These are phyloP conservation scores for Arctium lappa DNA, from an alignment of 129 eudicot genomes.

Conservation along the genomic window DNA sequence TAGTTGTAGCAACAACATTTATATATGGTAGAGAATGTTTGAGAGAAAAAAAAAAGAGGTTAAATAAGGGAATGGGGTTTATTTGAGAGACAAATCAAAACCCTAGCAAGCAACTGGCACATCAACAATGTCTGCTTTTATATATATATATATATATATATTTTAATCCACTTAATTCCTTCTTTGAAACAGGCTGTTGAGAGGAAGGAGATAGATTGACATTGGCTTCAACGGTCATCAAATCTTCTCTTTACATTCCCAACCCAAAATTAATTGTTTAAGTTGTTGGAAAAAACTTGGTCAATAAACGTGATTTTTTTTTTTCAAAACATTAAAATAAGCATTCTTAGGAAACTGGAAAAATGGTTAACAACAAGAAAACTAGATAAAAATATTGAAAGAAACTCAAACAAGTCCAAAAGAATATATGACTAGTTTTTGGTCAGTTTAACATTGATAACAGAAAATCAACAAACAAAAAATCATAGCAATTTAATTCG, in stretches of 20 bases:
- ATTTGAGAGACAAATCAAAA: slow-evolving; percentile 10
- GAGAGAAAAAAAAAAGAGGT: not conserved
- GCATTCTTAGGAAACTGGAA: not conserved
- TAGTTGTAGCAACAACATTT: slow-evolving; percentile 6
- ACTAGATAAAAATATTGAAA: not conserved
- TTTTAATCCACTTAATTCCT: not conserved
- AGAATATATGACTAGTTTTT: not conserved
- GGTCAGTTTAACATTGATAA: too few relatives aligned
- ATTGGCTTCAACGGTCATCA: slow-evolving; percentile 5
- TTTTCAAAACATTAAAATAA: too few relatives aligned
- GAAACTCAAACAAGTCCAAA: not conserved
- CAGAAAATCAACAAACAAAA: too few relatives aligned
- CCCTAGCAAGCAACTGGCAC: slow-evolving; percentile 14
- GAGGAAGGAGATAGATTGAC: not conserved
- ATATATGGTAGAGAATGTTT: slow-evolving; percentile 12
- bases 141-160: not conserved
- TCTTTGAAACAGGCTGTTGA: slow-evolving; percentile 8
- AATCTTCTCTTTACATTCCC: not conserved
- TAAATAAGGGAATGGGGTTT: slow-evolving; percentile 5
- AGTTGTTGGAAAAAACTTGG: not conserved
- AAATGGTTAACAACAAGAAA: not conserved
- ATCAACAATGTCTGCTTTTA: not conserved
- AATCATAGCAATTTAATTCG: too few relatives aligned
- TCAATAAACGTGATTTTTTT: too few relatives aligned
- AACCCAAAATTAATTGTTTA: not conserved